Evolutionary conservation across 139 green algal species (phyloP).

Genomic region (Chlorella vulgaris): DNA sequence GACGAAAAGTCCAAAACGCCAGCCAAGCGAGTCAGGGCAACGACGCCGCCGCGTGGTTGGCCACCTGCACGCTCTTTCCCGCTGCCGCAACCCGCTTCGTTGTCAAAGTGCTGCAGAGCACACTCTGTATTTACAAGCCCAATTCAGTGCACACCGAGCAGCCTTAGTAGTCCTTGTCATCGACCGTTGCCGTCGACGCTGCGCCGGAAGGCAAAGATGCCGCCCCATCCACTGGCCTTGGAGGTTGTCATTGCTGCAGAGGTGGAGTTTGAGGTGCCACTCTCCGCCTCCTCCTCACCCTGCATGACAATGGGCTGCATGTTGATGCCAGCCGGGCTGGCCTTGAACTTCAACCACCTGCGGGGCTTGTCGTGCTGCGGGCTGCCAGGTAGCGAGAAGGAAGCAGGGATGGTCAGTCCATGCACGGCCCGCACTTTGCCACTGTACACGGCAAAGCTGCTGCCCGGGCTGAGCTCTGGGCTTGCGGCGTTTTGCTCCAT

Average conservation of each 20-base stretch:
- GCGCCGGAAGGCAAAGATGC: conserved; percentile 23
- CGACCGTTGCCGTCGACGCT: conserved; percentile 3
- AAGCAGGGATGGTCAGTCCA: not conserved
- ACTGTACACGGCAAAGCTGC: not conserved
- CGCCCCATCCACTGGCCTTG: conserved; percentile 23
- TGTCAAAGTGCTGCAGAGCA: not conserved
- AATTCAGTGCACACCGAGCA: not conserved
- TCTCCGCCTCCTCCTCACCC: not conserved
- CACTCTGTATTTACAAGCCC: not conserved
- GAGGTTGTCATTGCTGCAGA: no score
- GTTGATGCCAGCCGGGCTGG: no score
- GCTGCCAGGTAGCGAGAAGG: conserved; percentile 20
- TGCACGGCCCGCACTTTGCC: conserved; percentile 16
- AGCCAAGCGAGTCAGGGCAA: not conserved
- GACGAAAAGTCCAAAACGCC: not conserved
- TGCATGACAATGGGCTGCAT: not conserved
- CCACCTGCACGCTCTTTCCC: not conserved
- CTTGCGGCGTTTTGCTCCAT: not conserved
- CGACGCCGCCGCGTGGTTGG: not conserved
- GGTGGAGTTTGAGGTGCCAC: no score
- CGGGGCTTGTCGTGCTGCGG: conserved; percentile 14
- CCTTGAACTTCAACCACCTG: conserved; percentile 26
- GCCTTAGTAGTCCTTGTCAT: not conserved
- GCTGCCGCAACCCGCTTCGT: not conserved
- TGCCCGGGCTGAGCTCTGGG: not conserved